Base-by-base conservation (phyloP, 352 stramenopile species). In the Thraustotheca clavata region DNA sequence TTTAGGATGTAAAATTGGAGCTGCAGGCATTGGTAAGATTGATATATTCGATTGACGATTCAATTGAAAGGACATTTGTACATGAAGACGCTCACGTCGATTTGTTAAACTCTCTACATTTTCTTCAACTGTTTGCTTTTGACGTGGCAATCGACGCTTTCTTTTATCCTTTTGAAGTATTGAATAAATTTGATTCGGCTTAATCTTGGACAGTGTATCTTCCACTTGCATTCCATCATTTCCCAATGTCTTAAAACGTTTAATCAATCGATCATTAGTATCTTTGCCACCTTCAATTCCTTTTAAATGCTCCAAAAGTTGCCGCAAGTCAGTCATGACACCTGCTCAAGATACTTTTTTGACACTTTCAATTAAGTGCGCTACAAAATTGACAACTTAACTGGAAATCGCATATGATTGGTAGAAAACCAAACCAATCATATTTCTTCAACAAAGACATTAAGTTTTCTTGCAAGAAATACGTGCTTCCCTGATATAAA, bases 241-340 rank as follows among this genome's bases (percentile, higher is more conserved):
- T 16, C 26, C 18, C 34, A 18, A 18, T 4, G 33, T 26, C 2
- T 61, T n/a, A 22, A 63, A 63, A 16, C 20, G 39, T 29, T 39
- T 4, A 22, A 63, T 31, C 12, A 63, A 14, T 5, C 55, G 8
- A 16, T 40, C 22, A 27, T 63, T 63, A 14, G 55, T 63, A 27
- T 54, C 27, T 16, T 63, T 24, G 20, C 55, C 55, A 14, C 27
- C 33, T 24, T 63, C 55, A 20, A 63, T 63, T 11, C 39, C 54
- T 8, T 41, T 38, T n/a, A 63, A 31, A 20, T 63, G 55, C 20
- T 60, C 55, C n/a, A 63, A 24, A 33, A 63, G 55, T 27, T 54
- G 14, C 55, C 54, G 55, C 55, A 63, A 54, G 2, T 54, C 39
- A 12, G 31, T 60, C 32, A 29, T 60, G 7, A 38, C 31, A n/a